Conservation (phyloP, 1,284 basidiomycete species). For the Ceratobasidium sp. region DNA sequence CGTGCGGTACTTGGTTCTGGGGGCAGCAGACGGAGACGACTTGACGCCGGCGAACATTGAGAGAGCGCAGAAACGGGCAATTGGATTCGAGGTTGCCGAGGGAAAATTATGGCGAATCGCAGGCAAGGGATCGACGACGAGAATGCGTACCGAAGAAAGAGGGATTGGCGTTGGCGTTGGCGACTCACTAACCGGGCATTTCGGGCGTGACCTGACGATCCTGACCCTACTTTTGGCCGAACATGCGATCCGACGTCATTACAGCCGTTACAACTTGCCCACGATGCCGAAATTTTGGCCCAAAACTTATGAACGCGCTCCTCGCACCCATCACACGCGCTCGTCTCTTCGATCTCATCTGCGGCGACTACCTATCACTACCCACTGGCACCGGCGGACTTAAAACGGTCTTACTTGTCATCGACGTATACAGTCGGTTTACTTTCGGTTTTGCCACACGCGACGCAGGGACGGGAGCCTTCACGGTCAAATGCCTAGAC, state of each 20-base stretch:
- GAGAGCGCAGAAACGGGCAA: conserved; percentile 18
- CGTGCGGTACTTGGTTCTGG: conserved; percentile 16
- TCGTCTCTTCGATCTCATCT: conserved; percentile 33
- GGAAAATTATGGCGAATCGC: conserved; percentile 41
- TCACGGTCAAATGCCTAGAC: conserved; percentile 46
- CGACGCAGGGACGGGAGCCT: conserved; percentile 46
- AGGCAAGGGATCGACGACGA: conserved; percentile 17
- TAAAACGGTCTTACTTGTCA: conserved; percentile 33
- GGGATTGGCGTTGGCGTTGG: conserved; percentile 39
- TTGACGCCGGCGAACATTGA: background rate
- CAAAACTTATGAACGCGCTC: conserved; percentile 14
- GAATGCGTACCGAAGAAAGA: conserved; percentile 47
- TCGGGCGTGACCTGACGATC: conserved; percentile 35
- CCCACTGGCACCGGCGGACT: conserved; percentile 10
- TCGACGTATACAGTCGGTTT: conserved; percentile 33
- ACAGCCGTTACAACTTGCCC: conserved; percentile 27
- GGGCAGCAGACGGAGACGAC: background rate
- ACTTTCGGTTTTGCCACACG: conserved; percentile 43
- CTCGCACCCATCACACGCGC: conserved; percentile 32
- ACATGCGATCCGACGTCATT: conserved; percentile 30
- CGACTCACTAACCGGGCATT: conserved; percentile 27
- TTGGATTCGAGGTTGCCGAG: conserved; percentile 31
- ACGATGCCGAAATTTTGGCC: conserved; percentile 40
- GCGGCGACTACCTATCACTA: conserved; percentile 38
- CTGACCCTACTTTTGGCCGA: conserved; percentile 38